A percentile compares a stretch with the other conserved stretches of the same genome.
phyloP scores from a whole-genome alignment of 768 basidiomycete genomes.

The Mycena chlorophos region DNA sequence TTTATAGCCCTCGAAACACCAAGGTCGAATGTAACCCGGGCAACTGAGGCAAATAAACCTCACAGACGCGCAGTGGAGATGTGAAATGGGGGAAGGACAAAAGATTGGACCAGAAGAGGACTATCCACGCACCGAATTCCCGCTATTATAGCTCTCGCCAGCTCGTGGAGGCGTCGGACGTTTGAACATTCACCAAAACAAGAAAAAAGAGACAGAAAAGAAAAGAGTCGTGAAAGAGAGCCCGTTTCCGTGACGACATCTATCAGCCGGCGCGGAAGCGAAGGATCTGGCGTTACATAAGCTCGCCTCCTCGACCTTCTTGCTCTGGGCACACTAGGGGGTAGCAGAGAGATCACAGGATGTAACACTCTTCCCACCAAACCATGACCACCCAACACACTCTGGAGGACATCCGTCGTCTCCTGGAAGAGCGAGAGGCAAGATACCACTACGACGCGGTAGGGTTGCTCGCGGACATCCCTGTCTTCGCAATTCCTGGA shows the following conservation, averaged over 20 bases:
- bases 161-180: slow-evolving; percentile 10
- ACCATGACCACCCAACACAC: too few relatives aligned
- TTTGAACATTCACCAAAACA: slow-evolving; percentile 9
- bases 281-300: too few relatives aligned
- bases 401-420: too few relatives aligned
- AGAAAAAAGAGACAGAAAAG: background rate
- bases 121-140: slow-evolving; percentile 7
- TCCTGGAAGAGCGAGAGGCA: too few relatives aligned
- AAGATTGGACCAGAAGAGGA: background rate
- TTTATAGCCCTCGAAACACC: background rate
- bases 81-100: background rate
- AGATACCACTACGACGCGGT: too few relatives aligned
- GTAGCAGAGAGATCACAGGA: too few relatives aligned
- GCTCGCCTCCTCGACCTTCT: too few relatives aligned
- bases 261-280: too few relatives aligned
- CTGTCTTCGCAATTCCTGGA: too few relatives aligned
- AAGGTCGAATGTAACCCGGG: slow-evolving; percentile 1
- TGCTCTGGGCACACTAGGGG: too few relatives aligned
- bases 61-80: background rate
- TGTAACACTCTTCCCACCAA: too few relatives aligned
- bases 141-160: slow-evolving; percentile 18
- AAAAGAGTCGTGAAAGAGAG: slow-evolving; percentile 1
- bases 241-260: slow-evolving; percentile 20
- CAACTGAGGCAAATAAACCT: slow-evolving; percentile 19
- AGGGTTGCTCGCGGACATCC: too few relatives aligned